Evolutionary conservation across 2,329 filamentous ascomycete genomes (phyloP), one percentile per base, ranked within the genome.

Genomic region (Hymenoscyphus scutula): DNA sequence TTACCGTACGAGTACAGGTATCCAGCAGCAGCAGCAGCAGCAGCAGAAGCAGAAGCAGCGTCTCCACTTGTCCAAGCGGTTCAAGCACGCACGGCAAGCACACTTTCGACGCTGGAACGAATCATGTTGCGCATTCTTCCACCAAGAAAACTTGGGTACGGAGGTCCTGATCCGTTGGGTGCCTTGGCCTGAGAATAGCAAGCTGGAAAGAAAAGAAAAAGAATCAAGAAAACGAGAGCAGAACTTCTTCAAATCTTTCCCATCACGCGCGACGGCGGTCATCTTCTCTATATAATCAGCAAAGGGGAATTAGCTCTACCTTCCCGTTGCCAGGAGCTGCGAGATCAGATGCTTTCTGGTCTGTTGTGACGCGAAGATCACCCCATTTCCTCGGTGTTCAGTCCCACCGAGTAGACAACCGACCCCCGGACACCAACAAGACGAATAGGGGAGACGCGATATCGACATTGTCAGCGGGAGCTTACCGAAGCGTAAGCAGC

Each of bases 311-410:
- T 13, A 11, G 30, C 19, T 10, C 19, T 13, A 32, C 48, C 17
- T 25, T 29, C n/a, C 37, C 4, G n/a, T 32, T 59, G 8, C 27
- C n/a, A 37, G 27, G 38, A 38, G 51, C 56, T 48, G 30, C 23
- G 56, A 59, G 62, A 64, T 65, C 64, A 55, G 58, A 61, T 63
- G 63, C 55, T 67, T 67, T 63, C 56, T 58, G 45, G 58, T 48
- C 32, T 29, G 54, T 56, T 59, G 59, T 63, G 63, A 65, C 65
- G 65, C 58, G 56, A 67, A 54, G 57, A 67, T 67, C 63, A 67
- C 63, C 57, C 62, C 65, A 67, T 65, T 65, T 56, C 19, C 23
- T 32, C 34, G 11, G 32, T 25, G 23, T 23, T 17, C 5, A 29
- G 30, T 54, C 41, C 41, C n/a, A 48, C 41, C n/a, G 41, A 48